A percentile compares a stretch with the other conserved stretches of the same genome.
These are phyloP conservation scores for Aspergillus spinulosporus DNA, from an alignment of 2,329 filamentous ascomycete genomes.

Conservation along the genomic window DNA sequence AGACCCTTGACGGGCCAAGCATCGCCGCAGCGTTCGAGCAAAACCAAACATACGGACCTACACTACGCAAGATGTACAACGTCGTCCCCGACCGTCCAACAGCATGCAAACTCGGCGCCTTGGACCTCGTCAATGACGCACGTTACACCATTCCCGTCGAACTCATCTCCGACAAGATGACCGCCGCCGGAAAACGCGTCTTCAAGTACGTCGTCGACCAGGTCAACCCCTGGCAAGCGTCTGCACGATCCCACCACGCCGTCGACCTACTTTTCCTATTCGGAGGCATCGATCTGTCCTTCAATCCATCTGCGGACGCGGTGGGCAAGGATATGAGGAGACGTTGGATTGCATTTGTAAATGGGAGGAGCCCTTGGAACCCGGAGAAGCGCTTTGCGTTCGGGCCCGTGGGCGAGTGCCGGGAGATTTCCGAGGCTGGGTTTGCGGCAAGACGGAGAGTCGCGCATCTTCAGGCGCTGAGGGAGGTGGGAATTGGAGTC, in stretches of 20 bases:
- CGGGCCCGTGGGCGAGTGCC: constrained; percentile 42
- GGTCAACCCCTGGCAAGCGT: constrained; percentile 50
- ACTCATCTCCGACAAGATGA: constrained; percentile 29
- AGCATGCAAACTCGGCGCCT: constrained; percentile 43
- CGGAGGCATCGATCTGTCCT: constrained; percentile 41
- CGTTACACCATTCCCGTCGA: constrained; percentile 36
- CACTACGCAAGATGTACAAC: constrained; percentile 44
- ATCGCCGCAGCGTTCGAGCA: constrained; percentile 40
- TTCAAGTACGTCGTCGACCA: constrained; percentile 50
- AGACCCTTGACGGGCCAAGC: constrained; percentile 33
- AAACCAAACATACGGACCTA: constrained; percentile 29
- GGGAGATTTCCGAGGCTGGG: constrained; percentile 34
- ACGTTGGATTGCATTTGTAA: constrained; percentile 44
- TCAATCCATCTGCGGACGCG: constrained; percentile 34
- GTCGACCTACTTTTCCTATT: constrained; percentile 51
- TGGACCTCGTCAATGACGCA: constrained; percentile 38
- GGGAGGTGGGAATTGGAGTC: constrained; percentile 30
- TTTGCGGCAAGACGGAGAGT: constrained; percentile 38
- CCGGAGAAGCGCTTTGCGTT: constrained; percentile 36
- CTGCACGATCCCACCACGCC: constrained; percentile 49
- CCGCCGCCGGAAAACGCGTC: constrained; percentile 27
- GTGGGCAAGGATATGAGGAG: constrained; percentile 42
- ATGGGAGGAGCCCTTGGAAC: constrained; percentile 40
- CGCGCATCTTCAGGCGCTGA: constrained; percentile 33
- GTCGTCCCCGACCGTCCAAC: constrained; percentile 43